These are phyloP conservation scores for Neurospora tetraspora DNA, from an alignment of 495 filamentous ascomycete genomes.

Conservation along the genomic window DNA sequence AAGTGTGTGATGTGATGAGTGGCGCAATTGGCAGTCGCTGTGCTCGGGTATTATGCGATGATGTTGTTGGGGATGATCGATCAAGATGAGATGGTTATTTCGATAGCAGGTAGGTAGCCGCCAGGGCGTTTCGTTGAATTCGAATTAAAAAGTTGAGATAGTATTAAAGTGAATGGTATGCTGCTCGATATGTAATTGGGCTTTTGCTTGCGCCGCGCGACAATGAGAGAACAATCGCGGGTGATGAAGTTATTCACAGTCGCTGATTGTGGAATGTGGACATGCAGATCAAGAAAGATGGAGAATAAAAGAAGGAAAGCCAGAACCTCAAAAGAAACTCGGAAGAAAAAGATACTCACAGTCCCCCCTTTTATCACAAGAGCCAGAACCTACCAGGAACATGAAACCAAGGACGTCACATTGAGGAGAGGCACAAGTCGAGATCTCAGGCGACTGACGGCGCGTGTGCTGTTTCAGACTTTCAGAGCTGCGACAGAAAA, in stretches of 20 bases:
- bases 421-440: constrained; percentile 2
- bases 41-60: not conserved
- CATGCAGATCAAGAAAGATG: not conserved
- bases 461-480: not conserved
- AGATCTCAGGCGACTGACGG: not conserved
- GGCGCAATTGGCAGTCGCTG: not conserved
- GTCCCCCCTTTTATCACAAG: not conserved
- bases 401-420: constrained; percentile 22
- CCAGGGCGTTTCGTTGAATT: not conserved
- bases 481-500: not conserved
- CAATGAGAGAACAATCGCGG: not conserved
- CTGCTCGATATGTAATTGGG: not conserved
- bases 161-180: not conserved
- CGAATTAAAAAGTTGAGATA: not conserved
- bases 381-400: not conserved
- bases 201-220: not conserved
- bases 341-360: not conserved
- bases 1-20: not conserved
- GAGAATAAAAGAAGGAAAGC: not conserved
- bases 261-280: not conserved
- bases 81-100: not conserved
- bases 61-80: not conserved
- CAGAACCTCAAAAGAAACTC: not conserved
- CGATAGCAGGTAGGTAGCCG: not conserved
- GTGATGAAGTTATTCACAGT: not conserved